These are phyloP conservation scores for Entomortierella parvispora DNA, from an alignment of 192 early-diverging fungal species.

Conservation along the genomic window DNA sequence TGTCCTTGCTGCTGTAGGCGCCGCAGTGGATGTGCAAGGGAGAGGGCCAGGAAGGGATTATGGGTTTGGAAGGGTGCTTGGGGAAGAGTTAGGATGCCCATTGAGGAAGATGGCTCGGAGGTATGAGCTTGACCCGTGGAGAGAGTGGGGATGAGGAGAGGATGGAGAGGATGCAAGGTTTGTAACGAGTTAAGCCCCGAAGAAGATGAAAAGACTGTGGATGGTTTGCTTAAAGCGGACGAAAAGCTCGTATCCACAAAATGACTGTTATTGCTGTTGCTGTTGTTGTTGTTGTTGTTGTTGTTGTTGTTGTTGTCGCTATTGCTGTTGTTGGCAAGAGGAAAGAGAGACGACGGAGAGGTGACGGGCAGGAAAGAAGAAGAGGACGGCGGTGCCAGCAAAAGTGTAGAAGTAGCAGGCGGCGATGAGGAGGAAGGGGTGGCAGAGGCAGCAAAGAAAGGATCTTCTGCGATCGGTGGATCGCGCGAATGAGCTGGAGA, in stretches of 20 bases:
- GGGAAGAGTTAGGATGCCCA: conserved; percentile 35
- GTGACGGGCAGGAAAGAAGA: neutral
- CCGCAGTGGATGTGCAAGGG: neutral
- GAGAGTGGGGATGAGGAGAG: conserved; percentile 1
- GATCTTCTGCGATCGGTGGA: too few species aligned
- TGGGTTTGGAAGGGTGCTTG: conserved; percentile 19
- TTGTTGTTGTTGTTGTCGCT: neutral
- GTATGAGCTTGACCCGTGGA: neutral
- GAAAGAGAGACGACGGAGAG: neutral
- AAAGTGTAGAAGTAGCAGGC: too few species aligned
- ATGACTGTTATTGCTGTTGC: neutral
- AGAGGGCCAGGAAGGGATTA: neutral
- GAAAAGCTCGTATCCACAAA: neutral
- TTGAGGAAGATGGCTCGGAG: conserved; percentile 8
- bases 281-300: conserved; percentile 6
- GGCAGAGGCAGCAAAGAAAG: too few species aligned
- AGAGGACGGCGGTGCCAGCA: too few species aligned
- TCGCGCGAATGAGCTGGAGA: too few species aligned
- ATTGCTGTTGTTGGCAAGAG: neutral
- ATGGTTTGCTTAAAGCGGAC: neutral
- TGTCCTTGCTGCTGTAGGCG: conserved; percentile 16
- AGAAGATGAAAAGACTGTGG: neutral
- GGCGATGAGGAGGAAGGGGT: too few species aligned
- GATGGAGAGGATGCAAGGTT: conserved; percentile 7
- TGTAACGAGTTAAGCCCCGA: neutral